Conservation (phyloP, 192 early-diverging fungal genomes). For the Gaertneriomyces semiglobifer region DNA sequence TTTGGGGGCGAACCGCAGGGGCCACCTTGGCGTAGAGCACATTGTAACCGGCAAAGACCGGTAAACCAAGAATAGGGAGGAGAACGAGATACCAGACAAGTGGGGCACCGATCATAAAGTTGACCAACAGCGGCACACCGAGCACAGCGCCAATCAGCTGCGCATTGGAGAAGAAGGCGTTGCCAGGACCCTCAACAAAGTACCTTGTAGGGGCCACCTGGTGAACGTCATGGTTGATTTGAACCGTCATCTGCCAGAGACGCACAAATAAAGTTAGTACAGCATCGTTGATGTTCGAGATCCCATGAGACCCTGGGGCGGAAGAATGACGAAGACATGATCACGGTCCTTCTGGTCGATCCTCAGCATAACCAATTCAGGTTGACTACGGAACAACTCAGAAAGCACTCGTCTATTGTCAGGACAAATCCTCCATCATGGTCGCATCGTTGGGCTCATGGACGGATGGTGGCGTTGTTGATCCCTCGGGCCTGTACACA, state of each 20-base stretch:
- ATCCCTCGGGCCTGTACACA: too few species aligned
- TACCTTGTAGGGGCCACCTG: conserved; percentile 40
- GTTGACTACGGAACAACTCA: too few species aligned
- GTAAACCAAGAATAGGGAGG: conserved; percentile 59
- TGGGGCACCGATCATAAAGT: conserved; percentile 62
- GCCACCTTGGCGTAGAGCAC: conserved; percentile 64
- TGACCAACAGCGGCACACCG: conserved; percentile 64
- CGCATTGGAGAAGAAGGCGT: conserved; percentile 73
- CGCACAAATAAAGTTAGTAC: background rate
- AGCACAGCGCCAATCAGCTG: conserved; percentile 59
- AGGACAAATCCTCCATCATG: too few species aligned
- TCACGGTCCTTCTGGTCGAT: too few species aligned
- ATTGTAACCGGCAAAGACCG: conserved; percentile 71
- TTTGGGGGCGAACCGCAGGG: conserved; percentile 57
- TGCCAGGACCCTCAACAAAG: conserved; percentile 83
- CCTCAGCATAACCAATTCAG: too few species aligned
- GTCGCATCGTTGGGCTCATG: too few species aligned
- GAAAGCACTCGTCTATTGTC: too few species aligned
- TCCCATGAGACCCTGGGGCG: background rate
- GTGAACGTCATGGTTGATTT: conserved; percentile 22
- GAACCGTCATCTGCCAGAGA: conserved; percentile 6
- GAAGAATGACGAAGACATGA: too few species aligned
- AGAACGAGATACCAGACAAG: conserved; percentile 56
- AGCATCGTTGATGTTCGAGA: background rate
- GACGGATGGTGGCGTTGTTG: too few species aligned